These are phyloP conservation scores for Periconia sp. DNA, from an alignment of 2,329 filamentous ascomycete genomes.

Conservation along the genomic window DNA sequence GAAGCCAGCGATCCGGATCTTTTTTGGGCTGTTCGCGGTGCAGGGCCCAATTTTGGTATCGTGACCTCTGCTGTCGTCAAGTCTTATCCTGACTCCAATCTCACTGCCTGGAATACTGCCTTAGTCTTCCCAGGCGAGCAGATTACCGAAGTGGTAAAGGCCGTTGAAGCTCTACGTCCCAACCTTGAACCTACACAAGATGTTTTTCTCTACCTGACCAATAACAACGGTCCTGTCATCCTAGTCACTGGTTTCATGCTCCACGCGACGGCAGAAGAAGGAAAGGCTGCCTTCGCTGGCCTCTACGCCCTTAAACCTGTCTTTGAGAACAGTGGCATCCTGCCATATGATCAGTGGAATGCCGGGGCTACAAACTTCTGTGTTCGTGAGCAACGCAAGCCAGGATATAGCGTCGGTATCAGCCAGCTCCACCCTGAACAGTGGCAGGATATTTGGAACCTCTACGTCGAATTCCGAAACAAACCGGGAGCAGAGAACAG, in stretches of 20 bases:
- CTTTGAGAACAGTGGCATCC: constrained; percentile 18
- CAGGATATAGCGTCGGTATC: constrained; percentile 34
- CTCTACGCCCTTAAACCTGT: constrained; percentile 35
- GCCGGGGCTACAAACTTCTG: constrained; percentile 38
- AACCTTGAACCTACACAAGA: constrained; percentile 12
- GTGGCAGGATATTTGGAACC: constrained; percentile 44
- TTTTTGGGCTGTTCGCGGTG: constrained; percentile 40
- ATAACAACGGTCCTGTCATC: constrained; percentile 13
- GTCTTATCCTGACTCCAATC: constrained; percentile 20
- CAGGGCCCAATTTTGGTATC: constrained; percentile 30
- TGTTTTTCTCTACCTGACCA: constrained; percentile 34
- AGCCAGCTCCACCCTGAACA: constrained; percentile 29
- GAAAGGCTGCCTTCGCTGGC: constrained; percentile 36
- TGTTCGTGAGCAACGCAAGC: constrained; percentile 38
- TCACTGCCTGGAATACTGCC: constrained; percentile 13
- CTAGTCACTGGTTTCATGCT: constrained; percentile 31
- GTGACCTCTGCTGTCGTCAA: constrained; percentile 40
- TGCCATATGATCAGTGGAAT: constrained; percentile 44
- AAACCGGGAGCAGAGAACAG: constrained; percentile 28
- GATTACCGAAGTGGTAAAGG: constrained; percentile 33
- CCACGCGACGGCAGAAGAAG: constrained; percentile 27
- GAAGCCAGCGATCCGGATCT: constrained; percentile 16
- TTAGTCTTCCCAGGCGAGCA: constrained; percentile 21
- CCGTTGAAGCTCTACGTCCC: constrained; percentile 34
- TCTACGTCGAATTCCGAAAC: constrained; percentile 37